Conservation (phyloP, 495 filamentous ascomycete genomes). For the Aspergillus cavernicola region DNA sequence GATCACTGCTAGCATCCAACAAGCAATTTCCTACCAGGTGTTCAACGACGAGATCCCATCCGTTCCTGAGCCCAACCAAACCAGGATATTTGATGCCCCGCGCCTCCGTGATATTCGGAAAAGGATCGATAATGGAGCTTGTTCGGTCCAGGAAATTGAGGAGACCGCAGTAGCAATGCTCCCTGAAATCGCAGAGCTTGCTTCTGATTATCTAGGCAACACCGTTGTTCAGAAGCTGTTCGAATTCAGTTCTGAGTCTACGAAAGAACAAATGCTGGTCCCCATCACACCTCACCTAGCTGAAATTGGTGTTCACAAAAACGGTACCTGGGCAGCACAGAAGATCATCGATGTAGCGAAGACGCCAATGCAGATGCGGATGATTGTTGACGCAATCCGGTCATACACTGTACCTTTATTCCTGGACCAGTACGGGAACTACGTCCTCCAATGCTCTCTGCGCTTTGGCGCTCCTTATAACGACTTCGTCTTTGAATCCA, state of each 20-base stretch:
- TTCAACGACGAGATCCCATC: slow-evolving; percentile 86
- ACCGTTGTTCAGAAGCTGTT: slow-evolving; percentile 99
- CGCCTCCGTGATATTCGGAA: slow-evolving; percentile 95
- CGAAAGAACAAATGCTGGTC: slow-evolving; percentile 85
- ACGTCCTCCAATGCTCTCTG: slow-evolving; percentile 92
- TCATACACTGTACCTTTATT: slow-evolving; percentile 87
- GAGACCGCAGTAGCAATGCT: slow-evolving; percentile 89
- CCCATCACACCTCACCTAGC: slow-evolving; percentile 89
- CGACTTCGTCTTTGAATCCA: slow-evolving; percentile 95
- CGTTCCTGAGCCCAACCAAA: slow-evolving; percentile 83
- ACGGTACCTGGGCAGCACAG: slow-evolving; percentile 97
- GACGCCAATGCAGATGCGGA: slow-evolving; percentile 74
- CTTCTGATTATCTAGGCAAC: slow-evolving; percentile 95
- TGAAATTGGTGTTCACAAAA: slow-evolving; percentile 97
- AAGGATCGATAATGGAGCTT: slow-evolving; percentile 90
- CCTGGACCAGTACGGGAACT: slow-evolving; percentile 97
- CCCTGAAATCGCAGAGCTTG: slow-evolving; percentile 89
- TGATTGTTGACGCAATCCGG: slow-evolving; percentile 78
- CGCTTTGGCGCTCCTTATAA: slow-evolving; percentile 86
- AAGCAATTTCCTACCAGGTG: slow-evolving; percentile 65
- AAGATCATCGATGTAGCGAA: slow-evolving; percentile 98
- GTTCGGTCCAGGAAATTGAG: slow-evolving; percentile 83
- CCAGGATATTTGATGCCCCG: slow-evolving; percentile 88
- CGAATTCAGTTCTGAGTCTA: slow-evolving; percentile 85
- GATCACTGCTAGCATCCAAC: slow-evolving; percentile 70